Conservation (phyloP, 1,139 yeast genomes). For the Saccharomyces uvarum region DNA sequence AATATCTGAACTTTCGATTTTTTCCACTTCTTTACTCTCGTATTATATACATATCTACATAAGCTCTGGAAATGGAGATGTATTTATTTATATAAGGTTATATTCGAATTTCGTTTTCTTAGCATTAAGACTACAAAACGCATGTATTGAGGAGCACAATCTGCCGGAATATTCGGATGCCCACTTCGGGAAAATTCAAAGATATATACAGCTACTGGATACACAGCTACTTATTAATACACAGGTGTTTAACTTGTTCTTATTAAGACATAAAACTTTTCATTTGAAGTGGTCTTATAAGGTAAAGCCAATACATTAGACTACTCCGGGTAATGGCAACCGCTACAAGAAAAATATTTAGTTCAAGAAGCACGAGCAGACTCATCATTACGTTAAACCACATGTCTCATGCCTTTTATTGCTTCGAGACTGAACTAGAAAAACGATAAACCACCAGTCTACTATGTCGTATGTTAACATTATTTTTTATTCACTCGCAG, state of each 20-base stretch:
- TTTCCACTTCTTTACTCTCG: not conserved
- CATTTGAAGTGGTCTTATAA: too few relatives aligned
- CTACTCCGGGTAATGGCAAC: too few relatives aligned
- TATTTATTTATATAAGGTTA: not conserved
- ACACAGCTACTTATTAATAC: too few relatives aligned
- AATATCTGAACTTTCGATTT: not conserved
- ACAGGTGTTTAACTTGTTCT: too few relatives aligned
- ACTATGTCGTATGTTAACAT: not conserved
- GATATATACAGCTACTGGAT: too few relatives aligned
- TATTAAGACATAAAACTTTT: too few relatives aligned
- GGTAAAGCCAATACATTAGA: too few relatives aligned
- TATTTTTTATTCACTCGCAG: not conserved
- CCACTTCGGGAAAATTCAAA: not conserved
- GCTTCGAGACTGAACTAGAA: not conserved
- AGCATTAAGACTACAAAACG: not conserved
- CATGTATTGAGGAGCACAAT: not conserved
- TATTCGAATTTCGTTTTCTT: not conserved
- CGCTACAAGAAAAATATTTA: too few relatives aligned
- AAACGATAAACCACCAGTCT: not conserved
- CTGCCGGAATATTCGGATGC: not conserved
- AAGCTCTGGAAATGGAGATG: not conserved
- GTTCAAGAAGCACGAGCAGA: too few relatives aligned
- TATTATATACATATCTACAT: not conserved
- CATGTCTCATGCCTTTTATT: not conserved
- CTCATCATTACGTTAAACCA: not conserved